Percentiles rank a stretch among this genome's conserved stretches.
Evolutionary conservation across 495 filamentous ascomycete genomes (phyloP).

Genomic region (Tuber magnatum): DNA sequence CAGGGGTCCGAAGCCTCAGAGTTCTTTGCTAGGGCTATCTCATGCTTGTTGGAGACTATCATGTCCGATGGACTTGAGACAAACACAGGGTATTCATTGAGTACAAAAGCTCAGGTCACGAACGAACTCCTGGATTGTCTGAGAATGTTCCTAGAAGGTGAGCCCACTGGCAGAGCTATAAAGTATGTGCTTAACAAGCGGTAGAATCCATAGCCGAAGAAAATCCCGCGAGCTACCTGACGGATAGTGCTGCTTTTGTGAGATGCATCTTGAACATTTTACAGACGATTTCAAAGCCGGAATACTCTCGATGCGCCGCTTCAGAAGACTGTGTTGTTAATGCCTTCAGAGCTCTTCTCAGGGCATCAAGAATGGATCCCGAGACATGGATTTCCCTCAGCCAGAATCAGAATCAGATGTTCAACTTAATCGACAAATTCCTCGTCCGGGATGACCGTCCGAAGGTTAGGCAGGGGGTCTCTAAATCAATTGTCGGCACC

Average conservation of each 20-base stretch:
- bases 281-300: constrained; percentile 23
- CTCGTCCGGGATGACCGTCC: constrained; percentile 44
- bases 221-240: constrained; percentile 22
- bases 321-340: constrained; percentile 43
- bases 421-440: constrained; percentile 43
- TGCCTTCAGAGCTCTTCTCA: constrained; percentile 51
- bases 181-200: constrained; percentile 17
- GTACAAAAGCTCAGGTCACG: constrained; percentile 36
- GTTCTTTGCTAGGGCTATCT: constrained; percentile 22
- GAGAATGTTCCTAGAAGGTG: constrained; percentile 36
- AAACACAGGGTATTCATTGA: constrained; percentile 32
- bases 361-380: constrained; percentile 51
- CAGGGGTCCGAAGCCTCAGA: constrained; percentile 23
- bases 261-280: constrained; percentile 37
- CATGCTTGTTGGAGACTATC: constrained; percentile 31
- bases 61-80: constrained; percentile 28
- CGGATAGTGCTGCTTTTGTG: constrained; percentile 35
- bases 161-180: background rate
- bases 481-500: constrained; percentile 42
- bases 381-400: constrained; percentile 51
- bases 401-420: constrained; percentile 43
- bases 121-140: constrained; percentile 34
- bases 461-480: constrained; percentile 43
- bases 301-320: constrained; percentile 31
- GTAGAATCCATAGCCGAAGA: constrained; percentile 27